Percentiles rank a stretch among this genome's conserved stretches.
Conservation (phyloP, 2,329 filamentous ascomycete genomes). For the Lachnellula hyalina region DNA sequence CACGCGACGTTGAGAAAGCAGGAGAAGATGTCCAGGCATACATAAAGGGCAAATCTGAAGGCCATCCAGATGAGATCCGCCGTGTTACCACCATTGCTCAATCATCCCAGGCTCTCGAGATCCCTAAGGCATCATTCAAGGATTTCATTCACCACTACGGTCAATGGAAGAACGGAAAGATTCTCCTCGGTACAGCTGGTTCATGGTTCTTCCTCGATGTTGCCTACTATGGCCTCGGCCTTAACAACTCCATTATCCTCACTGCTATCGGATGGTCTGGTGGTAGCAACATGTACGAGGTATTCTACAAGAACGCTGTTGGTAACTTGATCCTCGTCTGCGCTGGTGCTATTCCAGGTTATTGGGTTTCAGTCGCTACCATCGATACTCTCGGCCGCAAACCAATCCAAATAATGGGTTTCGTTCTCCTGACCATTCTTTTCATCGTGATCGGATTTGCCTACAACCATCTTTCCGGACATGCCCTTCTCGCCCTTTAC, state of each 20-base stretch:
- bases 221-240: conserved; percentile 59
- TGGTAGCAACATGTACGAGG: conserved; percentile 59
- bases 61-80: conserved; percentile 59
- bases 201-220: conserved; percentile 67
- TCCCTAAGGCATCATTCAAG: conserved; percentile 64
- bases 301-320: conserved; percentile 66
- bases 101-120: conserved; percentile 47
- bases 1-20: conserved; percentile 69
- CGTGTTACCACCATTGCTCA: conserved; percentile 54
- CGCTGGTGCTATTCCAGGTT: conserved; percentile 73
- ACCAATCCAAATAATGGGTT: conserved; percentile 64
- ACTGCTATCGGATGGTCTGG: conserved; percentile 65
- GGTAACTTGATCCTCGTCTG: conserved; percentile 75
- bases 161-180: conserved; percentile 64
- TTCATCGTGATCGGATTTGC: conserved; percentile 61
- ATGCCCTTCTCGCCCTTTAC: conserved; percentile 55
- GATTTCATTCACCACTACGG: conserved; percentile 70
- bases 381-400: conserved; percentile 78
- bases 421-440: conserved; percentile 54
- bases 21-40: conserved; percentile 69
- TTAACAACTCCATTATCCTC: conserved; percentile 72
- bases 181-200: conserved; percentile 73
- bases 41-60: conserved; percentile 57
- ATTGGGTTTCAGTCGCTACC: conserved; percentile 70
- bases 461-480: conserved; percentile 44